A percentile compares a stretch with the other conserved stretches of the same genome.
phyloP scores from a whole-genome alignment of 1,284 basidiomycete genomes.

The Puccinia horiana region DNA sequence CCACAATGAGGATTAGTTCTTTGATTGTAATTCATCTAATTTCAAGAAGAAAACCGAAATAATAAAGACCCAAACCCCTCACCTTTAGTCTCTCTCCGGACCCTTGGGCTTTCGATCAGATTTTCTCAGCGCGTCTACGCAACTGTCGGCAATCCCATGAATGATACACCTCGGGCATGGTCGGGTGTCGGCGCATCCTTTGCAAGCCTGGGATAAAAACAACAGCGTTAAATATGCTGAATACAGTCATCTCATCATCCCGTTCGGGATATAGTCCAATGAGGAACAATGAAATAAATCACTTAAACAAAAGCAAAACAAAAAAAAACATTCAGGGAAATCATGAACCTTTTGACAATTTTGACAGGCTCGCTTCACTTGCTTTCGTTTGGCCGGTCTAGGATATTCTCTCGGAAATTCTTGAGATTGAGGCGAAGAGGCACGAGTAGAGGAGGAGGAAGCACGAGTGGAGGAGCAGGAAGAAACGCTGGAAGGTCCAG shows the following conservation, averaged over 20 bases:
- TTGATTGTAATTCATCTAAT: background rate
- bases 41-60: background rate
- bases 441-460: conserved; percentile 1
- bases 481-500: background rate
- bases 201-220: conserved; percentile 18
- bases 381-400: conserved; percentile 25
- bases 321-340: background rate
- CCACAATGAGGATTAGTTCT: background rate
- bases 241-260: background rate
- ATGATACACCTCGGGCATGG: conserved; percentile 38
- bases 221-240: background rate
- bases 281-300: background rate
- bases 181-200: conserved; percentile 42
- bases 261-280: background rate
- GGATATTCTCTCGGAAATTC: background rate
- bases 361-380: conserved; percentile 38
- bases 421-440: conserved; percentile 7
- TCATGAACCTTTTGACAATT: conserved; percentile 41
- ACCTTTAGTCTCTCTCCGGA: background rate
- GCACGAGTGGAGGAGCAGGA: background rate
- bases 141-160: conserved; percentile 23
- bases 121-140: conserved; percentile 36
- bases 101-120: conserved; percentile 21
- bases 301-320: background rate
- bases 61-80: no score